These are phyloP conservation scores for Acacia acuminata DNA, from an alignment of 306 rosid species.

Conservation along the genomic window DNA sequence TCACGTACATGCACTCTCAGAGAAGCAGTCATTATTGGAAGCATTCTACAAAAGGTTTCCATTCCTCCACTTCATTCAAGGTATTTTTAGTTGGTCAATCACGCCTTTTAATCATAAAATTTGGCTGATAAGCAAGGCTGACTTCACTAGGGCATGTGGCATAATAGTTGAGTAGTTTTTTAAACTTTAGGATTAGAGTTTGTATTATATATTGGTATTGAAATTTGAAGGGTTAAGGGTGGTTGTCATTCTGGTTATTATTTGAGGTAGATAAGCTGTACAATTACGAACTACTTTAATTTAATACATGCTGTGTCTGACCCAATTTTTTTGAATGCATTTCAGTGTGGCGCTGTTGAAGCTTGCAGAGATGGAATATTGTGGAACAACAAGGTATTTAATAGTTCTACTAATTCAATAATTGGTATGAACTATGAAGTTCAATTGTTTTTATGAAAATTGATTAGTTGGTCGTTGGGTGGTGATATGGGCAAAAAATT, in stretches of 20 bases:
- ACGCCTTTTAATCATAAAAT: neutral
- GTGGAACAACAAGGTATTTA: slow-evolving; percentile 95
- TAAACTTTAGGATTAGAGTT: neutral
- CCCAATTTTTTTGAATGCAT: slow-evolving; percentile 37
- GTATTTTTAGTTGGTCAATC: slow-evolving; percentile 40
- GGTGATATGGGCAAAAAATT: neutral
- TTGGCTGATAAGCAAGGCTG: neutral
- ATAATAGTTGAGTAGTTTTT: slow-evolving; percentile 4
- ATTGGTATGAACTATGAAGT: neutral
- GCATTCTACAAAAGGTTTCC: slow-evolving; percentile 79
- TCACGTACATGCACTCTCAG: slow-evolving; percentile 80
- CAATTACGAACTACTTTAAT: neutral
- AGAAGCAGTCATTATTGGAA: slow-evolving; percentile 94
- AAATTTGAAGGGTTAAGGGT: neutral
- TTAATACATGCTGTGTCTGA: slow-evolving; percentile 23
- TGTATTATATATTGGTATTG: neutral
- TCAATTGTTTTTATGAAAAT: neutral
- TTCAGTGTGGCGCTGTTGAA: slow-evolving; percentile 86
- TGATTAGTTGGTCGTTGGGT: neutral
- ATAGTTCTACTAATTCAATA: neutral
- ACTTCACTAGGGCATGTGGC: neutral
- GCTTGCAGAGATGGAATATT: slow-evolving; percentile 87
- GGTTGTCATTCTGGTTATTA: slow-evolving; percentile 7
- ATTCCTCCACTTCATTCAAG: slow-evolving; percentile 96
- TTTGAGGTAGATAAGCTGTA: neutral